Evolutionary conservation across 331 rosid genomes (phyloP).

Genomic region (Spiraea crenata): DNA sequence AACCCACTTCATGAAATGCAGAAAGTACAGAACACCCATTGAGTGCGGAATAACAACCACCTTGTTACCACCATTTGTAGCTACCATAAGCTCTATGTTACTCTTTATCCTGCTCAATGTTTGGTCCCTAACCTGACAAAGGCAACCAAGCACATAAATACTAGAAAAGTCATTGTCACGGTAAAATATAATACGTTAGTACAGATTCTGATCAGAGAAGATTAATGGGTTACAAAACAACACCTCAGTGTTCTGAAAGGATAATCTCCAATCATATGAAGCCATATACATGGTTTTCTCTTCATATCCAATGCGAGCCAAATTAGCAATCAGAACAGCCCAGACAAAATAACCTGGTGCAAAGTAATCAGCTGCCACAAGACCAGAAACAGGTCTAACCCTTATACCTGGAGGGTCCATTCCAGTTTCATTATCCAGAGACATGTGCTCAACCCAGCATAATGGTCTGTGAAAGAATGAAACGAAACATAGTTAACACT

Average conservation of each 20-base stretch:
- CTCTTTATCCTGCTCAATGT: conserved; percentile 82
- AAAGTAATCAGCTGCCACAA: conserved; percentile 96
- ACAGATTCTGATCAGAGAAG: not conserved
- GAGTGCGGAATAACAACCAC: conserved; percentile 95
- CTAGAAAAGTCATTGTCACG: not conserved
- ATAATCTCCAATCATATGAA: conserved; percentile 89
- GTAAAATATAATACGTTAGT: not conserved
- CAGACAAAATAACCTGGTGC: conserved; percentile 97
- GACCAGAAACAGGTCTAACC: conserved; percentile 92
- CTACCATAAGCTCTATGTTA: conserved; percentile 82
- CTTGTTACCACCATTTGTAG: conserved; percentile 78
- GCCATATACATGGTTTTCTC: conserved; percentile 99
- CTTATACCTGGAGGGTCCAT: conserved; percentile 71
- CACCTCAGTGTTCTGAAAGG: conserved; percentile 91
- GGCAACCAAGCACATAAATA: conserved; percentile 9
- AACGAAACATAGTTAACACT: conserved; percentile 2
- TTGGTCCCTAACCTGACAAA: conserved; percentile 77
- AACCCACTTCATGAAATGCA: conserved; percentile 99
- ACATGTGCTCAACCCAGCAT: conserved; percentile 91
- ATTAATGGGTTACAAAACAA: not conserved
- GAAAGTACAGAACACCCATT: conserved; percentile 89
- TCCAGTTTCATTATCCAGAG: conserved; percentile 93
- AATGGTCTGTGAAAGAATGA: conserved; percentile 54
- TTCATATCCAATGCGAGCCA: conserved; percentile 89
- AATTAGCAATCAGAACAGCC: conserved; percentile 95